Evolutionary conservation across 2,329 filamentous ascomycete species (phyloP), one percentile per base, ranked within the genome.

Genomic region (Herpotrichia juniperi): DNA sequence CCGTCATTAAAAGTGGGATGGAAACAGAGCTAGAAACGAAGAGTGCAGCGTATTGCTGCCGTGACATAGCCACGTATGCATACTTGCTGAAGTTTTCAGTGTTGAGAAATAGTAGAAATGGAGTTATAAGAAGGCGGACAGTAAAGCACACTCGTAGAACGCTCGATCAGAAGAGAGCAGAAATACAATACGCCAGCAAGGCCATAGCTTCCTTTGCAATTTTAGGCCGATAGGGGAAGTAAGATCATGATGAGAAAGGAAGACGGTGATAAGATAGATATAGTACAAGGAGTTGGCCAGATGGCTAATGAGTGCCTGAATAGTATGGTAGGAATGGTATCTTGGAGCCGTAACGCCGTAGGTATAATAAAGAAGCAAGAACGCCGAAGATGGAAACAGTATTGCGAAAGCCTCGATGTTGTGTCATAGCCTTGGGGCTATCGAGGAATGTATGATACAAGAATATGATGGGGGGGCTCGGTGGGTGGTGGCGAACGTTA

Each of bases 291-390:
- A 42, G 58, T 52, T 58, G 62, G 65, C 57, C 61, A 42, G 58
- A 51, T 58, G 62, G 65, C 57, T 61, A 66, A 64, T 48, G 66
- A 71, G 61, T 61, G 67, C 66, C 66, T 60, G 66, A 70, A 71
- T 63, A 63, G 61, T 64, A 71, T 65, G 61, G 62, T 65, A 69
- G 60, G 12, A 40, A 40, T 40, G 37, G 37, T 40, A 40, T 40
- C 55, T 53, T 46, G 44, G 51, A 59, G 40, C 55, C 55, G 40
- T 46, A 66, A 68, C 64, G 63, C 64, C 64, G 14, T 7, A 21
- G 37, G 10, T 4, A 22, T 24, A n/a, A n/a, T n/a, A n/a, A n/a
- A 26, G 47, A 26, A 54, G 44, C 26, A 57, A 57, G 26, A 43
- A 50, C 17, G 37, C 25, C 34, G 45, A 42, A 48, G 50, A 51